Conservation (phyloP, 129 eudicot species). For the Flaveria bidentis region DNA sequence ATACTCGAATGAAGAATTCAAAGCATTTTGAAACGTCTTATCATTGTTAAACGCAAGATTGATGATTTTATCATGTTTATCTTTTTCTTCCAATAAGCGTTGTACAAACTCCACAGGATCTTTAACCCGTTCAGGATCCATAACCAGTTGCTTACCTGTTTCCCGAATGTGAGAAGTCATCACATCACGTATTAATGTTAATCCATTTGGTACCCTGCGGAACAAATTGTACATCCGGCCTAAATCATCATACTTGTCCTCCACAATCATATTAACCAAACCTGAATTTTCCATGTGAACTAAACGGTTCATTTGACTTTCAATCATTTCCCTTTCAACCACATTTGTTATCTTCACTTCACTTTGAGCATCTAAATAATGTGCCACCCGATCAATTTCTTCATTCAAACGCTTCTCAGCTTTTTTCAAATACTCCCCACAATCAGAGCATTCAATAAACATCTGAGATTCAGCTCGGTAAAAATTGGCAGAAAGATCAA, state of each 20-base stretch:
- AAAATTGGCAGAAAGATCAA: constrained; percentile 52
- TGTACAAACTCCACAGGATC: constrained; percentile 75
- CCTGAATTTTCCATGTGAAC: constrained; percentile 75
- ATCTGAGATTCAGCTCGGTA: constrained; percentile 65
- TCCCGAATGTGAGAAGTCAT: constrained; percentile 69
- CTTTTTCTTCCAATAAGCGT: constrained; percentile 56
- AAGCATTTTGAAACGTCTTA: constrained; percentile 63
- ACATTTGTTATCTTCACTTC: constrained; percentile 58
- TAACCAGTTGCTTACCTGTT: constrained; percentile 60
- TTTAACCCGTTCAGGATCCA: constrained; percentile 60
- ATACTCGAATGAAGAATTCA: constrained; percentile 62
- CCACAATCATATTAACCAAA: constrained; percentile 58
- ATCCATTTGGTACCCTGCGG: constrained; percentile 55
- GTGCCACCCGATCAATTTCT: constrained; percentile 62
- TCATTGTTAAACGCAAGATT: constrained; percentile 54
- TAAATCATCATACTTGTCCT: constrained; percentile 61
- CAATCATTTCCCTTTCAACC: constrained; percentile 67
- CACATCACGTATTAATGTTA: constrained; percentile 42
- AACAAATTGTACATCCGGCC: constrained; percentile 62
- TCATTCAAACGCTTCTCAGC: constrained; percentile 67
- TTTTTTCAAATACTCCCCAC: constrained; percentile 62
- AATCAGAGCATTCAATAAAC: constrained; percentile 62
- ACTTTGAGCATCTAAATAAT: constrained; percentile 50
- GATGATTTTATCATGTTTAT: constrained; percentile 58
- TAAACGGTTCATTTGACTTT: constrained; percentile 58